Percentiles rank a stretch among this genome's conserved stretches.
These are phyloP conservation scores for Sisymbrium irio DNA, from an alignment of 345 rosid species.

Conservation along the genomic window DNA sequence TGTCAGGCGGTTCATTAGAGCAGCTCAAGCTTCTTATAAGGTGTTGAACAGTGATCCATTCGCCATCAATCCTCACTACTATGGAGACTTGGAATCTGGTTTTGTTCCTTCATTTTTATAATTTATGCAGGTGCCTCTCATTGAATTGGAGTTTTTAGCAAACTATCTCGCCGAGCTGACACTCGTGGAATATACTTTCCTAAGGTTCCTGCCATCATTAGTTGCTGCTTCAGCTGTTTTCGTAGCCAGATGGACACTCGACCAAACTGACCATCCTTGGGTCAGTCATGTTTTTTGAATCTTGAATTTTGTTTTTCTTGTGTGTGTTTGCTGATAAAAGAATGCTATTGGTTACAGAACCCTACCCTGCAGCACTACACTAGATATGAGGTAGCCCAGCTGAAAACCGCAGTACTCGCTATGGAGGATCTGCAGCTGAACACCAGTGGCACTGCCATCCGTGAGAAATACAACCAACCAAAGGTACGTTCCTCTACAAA, in stretches of 20 bases:
- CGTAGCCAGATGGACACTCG: slow-evolving; percentile 85
- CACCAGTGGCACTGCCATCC: slow-evolving; percentile 54
- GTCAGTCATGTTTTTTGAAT: slow-evolving; percentile 48
- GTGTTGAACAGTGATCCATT: slow-evolving; percentile 35
- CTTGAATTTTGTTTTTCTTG: no score
- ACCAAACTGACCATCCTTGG: slow-evolving; percentile 89
- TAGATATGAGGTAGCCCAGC: slow-evolving; percentile 55
- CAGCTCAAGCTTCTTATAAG: slow-evolving; percentile 73
- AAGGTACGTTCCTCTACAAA: slow-evolving; percentile 66
- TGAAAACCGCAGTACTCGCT: slow-evolving; percentile 67
- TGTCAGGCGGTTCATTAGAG: slow-evolving; percentile 82
- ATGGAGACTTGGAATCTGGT: neutral
- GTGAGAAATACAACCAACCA: slow-evolving; percentile 69
- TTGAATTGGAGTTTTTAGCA: slow-evolving; percentile 75
- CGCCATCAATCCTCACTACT: neutral
- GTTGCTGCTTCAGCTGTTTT: slow-evolving; percentile 91
- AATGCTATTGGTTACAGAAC: slow-evolving; percentile 50
- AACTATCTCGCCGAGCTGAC: slow-evolving; percentile 85
- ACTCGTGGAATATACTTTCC: slow-evolving; percentile 72
- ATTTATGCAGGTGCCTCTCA: slow-evolving; percentile 49
- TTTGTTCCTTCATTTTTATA: neutral
- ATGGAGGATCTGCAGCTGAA: slow-evolving; percentile 76
- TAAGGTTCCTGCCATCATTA: slow-evolving; percentile 70
- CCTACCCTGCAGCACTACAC: slow-evolving; percentile 88
- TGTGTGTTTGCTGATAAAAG: slow-evolving; percentile 14